These are phyloP conservation scores for Parastagonospora avenae DNA, from an alignment of 2,329 filamentous ascomycete genomes.

Conservation along the genomic window DNA sequence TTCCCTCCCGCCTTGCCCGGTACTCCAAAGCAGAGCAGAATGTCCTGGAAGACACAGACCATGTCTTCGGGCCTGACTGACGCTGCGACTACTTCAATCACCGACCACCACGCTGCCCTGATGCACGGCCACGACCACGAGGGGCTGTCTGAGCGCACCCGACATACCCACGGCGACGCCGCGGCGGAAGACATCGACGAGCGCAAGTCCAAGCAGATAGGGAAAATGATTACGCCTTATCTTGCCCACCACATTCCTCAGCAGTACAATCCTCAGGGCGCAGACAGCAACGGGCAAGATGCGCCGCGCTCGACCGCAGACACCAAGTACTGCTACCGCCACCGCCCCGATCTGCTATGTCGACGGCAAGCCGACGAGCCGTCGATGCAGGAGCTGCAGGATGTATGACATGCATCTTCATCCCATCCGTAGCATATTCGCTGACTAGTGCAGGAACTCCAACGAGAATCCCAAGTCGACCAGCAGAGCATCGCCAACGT, in stretches of 20 bases:
- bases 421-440: slow-evolving; percentile 3
- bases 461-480: slow-evolving; percentile 79
- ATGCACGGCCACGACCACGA: slow-evolving; percentile 47
- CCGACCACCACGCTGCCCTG: slow-evolving; percentile 40
- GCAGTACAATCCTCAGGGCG: slow-evolving; percentile 80
- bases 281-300: slow-evolving; percentile 47
- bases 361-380: slow-evolving; percentile 89
- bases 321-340: slow-evolving; percentile 94
- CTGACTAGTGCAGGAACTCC: slow-evolving; percentile 68
- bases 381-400: slow-evolving; percentile 94
- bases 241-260: slow-evolving; percentile 88
- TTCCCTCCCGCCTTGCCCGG: slow-evolving; percentile 13
- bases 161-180: slow-evolving; percentile 34
- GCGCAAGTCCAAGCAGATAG: slow-evolving; percentile 64
- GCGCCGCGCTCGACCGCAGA: slow-evolving; percentile 59
- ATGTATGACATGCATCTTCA: slow-evolving; percentile 59
- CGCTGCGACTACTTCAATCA: slow-evolving; percentile 13
- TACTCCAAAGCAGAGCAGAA: slow-evolving; percentile 26
- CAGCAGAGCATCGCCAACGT: slow-evolving; percentile 96
- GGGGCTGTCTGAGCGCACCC: slow-evolving; percentile 33
- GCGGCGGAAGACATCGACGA: slow-evolving; percentile 34
- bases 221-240: slow-evolving; percentile 83
- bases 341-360: slow-evolving; percentile 92
- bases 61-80: slow-evolving; percentile 5
- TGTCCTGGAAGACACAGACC: slow-evolving; percentile 36